Conservation (phyloP, 2,329 filamentous ascomycete species). For the Fusarium sp. region DNA sequence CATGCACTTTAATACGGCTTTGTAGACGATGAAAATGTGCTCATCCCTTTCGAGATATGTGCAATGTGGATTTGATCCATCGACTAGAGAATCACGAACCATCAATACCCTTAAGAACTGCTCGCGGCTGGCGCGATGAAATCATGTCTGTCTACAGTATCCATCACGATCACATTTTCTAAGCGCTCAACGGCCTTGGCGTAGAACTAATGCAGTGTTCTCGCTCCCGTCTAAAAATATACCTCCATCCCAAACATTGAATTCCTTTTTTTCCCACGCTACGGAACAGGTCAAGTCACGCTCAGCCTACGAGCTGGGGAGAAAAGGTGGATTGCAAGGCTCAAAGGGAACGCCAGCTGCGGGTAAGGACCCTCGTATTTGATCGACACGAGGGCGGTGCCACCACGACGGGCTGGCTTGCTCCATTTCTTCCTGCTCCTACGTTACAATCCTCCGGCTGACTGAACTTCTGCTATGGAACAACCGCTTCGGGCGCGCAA, state of each 20-base stretch:
- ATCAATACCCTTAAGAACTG: background rate
- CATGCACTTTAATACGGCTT: background rate
- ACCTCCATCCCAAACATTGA: conserved; percentile 1
- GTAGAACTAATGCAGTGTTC: background rate
- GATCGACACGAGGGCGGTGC: conserved; percentile 40
- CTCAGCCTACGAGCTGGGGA: conserved; percentile 13
- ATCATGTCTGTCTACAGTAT: background rate
- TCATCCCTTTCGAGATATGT: background rate
- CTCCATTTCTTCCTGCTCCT: conserved; percentile 26
- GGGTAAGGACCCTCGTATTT: conserved; percentile 38
- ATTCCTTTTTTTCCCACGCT: conserved; percentile 25
- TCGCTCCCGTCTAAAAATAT: conserved; percentile 29
- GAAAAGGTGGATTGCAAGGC: conserved; percentile 31
- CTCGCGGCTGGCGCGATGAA: conserved; percentile 13
- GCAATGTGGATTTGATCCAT: background rate
- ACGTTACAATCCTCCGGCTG: conserved; percentile 26
- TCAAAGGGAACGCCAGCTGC: conserved; percentile 31
- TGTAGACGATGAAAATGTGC: background rate
- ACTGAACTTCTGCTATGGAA: conserved; percentile 14
- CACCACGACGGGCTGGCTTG: conserved; percentile 5
- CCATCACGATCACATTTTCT: conserved; percentile 4
- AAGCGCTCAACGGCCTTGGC: conserved; percentile 2
- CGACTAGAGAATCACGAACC: background rate
- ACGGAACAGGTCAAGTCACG: conserved; percentile 6
- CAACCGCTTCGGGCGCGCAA: conserved; percentile 22